Evolutionary conservation across 148 eudicot species (phyloP).

Genomic region (Tetragonia tetragonoides): DNA sequence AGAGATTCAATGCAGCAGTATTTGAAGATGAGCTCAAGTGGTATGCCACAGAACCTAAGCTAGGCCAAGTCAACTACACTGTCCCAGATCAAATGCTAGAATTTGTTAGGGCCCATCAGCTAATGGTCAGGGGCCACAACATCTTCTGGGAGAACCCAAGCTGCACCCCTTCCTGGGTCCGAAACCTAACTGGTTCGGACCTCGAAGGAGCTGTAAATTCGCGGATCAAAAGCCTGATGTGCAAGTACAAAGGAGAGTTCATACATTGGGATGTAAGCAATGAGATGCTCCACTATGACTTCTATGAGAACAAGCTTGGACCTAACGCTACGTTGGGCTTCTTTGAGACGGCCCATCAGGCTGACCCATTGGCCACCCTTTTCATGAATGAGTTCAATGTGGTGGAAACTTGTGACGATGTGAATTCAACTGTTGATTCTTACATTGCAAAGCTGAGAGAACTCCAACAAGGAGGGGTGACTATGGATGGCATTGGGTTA

Average conservation of each 20-base stretch:
- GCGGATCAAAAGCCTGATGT: conserved; percentile 60
- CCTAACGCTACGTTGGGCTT: conserved; percentile 52
- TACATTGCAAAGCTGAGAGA: conserved; percentile 51
- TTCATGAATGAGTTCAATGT: conserved; percentile 86
- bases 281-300: conserved; percentile 69
- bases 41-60: conserved; percentile 19
- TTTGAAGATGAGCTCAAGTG: conserved; percentile 27
- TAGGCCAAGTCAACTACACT: conserved; percentile 24
- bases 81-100: conserved; percentile 27
- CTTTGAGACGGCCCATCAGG: conserved; percentile 50
- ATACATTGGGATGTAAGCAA: conserved; percentile 88
- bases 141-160: conserved; percentile 82
- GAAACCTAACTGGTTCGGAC: conserved; percentile 47
- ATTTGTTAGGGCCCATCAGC: conserved; percentile 18
- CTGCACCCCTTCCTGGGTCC: conserved; percentile 62
- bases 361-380: conserved; percentile 63
- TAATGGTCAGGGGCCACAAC: conserved; percentile 63
- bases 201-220: conserved; percentile 50
- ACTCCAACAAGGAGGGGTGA: conserved; percentile 49
- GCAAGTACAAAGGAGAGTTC: conserved; percentile 55
- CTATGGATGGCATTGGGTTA: conserved; percentile 71
- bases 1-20: conserved; percentile 23
- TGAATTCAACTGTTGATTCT: conserved; percentile 51
- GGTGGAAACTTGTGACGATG: conserved; percentile 67
- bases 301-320: conserved; percentile 61